A percentile compares a stretch with the other conserved stretches of the same genome.
These are phyloP conservation scores for Ophiostoma piceae DNA, from an alignment of 2,329 filamentous ascomycete genomes.

Conservation along the genomic window DNA sequence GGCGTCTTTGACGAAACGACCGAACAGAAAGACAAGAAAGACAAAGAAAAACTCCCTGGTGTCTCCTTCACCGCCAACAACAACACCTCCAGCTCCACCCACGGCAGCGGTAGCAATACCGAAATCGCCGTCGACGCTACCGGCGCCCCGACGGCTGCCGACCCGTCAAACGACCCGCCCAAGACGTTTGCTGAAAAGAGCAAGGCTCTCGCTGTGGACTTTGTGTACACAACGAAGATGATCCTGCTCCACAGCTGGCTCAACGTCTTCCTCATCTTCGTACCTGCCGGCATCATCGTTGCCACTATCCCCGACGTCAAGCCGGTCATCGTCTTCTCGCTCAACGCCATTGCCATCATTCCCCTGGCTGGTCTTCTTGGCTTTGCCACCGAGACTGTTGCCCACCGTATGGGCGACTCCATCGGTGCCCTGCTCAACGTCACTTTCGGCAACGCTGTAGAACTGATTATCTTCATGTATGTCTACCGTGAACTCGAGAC, in stretches of 20 bases:
- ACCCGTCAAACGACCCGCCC: slow-evolving; percentile 8
- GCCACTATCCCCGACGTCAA: slow-evolving; percentile 46
- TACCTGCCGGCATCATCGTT: slow-evolving; percentile 68
- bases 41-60: not conserved
- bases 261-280: slow-evolving; percentile 71
- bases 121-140: not conserved
- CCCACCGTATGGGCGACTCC: slow-evolving; percentile 68
- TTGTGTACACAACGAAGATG: slow-evolving; percentile 50
- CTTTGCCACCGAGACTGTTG: slow-evolving; percentile 70
- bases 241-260: slow-evolving; percentile 69
- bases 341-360: slow-evolving; percentile 72
- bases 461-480: slow-evolving; percentile 72
- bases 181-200: slow-evolving; percentile 9
- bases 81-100: not conserved
- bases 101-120: slow-evolving; percentile 9
- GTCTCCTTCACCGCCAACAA: slow-evolving; percentile 1
- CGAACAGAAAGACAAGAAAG: not conserved
- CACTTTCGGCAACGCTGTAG: slow-evolving; percentile 75
- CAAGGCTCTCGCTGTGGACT: slow-evolving; percentile 30
- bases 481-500: slow-evolving; percentile 41
- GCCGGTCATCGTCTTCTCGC: slow-evolving; percentile 61
- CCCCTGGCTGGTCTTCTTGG: slow-evolving; percentile 67
- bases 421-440: slow-evolving; percentile 85
- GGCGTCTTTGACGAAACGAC: slow-evolving; percentile 25
- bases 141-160: not conserved